Base-by-base conservation (phyloP, 805 yeast species). In the Myxozyma melibiosi region DNA sequence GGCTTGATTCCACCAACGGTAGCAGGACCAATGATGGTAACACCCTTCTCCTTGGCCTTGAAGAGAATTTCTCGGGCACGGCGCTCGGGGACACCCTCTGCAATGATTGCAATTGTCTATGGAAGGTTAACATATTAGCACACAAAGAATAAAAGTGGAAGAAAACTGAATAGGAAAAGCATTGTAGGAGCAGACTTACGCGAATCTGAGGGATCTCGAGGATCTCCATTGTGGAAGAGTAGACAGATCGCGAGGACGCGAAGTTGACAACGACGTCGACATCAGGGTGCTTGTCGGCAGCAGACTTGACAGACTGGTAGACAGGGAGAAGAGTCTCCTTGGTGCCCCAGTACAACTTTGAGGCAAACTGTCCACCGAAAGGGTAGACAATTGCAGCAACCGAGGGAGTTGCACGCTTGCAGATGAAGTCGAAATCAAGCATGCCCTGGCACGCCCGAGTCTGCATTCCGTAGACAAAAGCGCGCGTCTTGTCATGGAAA, bases 1-100 rank as follows among this genome's bases (percentile, higher is more conserved):
- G 79, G 79, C 73, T 76, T 76, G 73, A 76, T 76, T 24, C 79
- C 79, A 51, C 79, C 79, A 40, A 76, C 79, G 31, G 79, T 76
- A 40, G 79, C 79, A 22, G 79, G 79, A 18, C 79, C 79, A 61
- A 76, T 76, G 68, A 76, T 76, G 66, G 74, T 72, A 57, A 76
- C 79, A 38, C 77, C 78, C 72, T 73, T 73, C 68, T 74, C 69
- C 66, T 71, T 65, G 53, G 79, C 78, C 69, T 68, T 72, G 68
- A 67, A 65, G 55, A 76, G 69, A 63, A 76, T 76, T 65, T 76
- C 79, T 52, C 79, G 77, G 39, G 79, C 79, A 27, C 79, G 74
- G 58, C 79, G 77, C 71, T 76, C 79, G 22, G 79, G 79, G 18
- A 76, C 80, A 65, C 79, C 79, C 65, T 76, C 79, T 43, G 79